Conservation (phyloP, 306 rosid genomes). For the Boehmeria nivea region DNA sequence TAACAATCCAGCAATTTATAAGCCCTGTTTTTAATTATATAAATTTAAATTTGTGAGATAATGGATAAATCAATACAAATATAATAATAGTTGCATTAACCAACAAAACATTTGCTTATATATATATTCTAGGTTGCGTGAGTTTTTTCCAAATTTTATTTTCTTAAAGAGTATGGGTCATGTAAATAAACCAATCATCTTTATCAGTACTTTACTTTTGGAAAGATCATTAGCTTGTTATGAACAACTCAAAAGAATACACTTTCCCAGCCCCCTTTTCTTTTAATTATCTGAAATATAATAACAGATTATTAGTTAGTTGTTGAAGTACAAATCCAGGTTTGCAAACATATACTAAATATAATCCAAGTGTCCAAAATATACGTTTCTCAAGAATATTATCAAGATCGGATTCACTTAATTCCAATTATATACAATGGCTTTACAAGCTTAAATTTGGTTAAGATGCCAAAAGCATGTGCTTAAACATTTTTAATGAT, state of each 20-base stretch:
- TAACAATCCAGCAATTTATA: too few species aligned
- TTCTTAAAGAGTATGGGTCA: neutral
- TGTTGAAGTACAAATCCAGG: conserved; percentile 22
- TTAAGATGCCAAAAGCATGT: conserved; percentile 50
- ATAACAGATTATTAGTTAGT: neutral
- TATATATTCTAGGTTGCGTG: neutral
- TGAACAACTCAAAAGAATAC: conserved; percentile 20
- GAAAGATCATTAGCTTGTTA: conserved; percentile 9
- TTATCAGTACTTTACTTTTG: neutral
- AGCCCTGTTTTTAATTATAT: too few species aligned
- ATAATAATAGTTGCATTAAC: too few species aligned
- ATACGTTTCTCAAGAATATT: neutral
- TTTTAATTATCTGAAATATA: neutral
- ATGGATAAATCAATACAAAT: too few species aligned
- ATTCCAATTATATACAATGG: conserved; percentile 24
- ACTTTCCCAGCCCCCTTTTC: conserved; percentile 22
- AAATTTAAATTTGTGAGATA: too few species aligned
- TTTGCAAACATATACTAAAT: conserved; percentile 24
- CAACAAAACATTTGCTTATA: too few species aligned
- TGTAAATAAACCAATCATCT: neutral
- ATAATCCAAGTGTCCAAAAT: conserved; percentile 15
- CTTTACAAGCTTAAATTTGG: conserved; percentile 21
- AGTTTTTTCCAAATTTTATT: neutral
- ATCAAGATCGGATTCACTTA: conserved; percentile 4
- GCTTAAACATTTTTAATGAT: conserved; percentile 23